Conservation (phyloP, 441 rosid species). For the Mallotus japonicus region DNA sequence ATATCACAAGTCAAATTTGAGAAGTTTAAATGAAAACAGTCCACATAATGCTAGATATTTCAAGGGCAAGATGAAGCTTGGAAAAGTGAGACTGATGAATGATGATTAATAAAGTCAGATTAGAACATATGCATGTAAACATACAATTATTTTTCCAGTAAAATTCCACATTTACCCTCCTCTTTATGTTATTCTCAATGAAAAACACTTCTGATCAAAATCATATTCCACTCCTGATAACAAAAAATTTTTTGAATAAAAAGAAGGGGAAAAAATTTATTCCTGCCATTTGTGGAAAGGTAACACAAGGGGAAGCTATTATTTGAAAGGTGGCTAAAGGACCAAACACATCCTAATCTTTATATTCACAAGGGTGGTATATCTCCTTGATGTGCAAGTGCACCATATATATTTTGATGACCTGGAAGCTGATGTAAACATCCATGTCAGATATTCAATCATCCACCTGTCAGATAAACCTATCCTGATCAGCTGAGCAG, state of each 20-base stretch:
- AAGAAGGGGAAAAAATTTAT: neutral
- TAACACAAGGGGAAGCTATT: neutral
- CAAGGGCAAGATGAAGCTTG: too few relatives aligned
- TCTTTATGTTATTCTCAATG: neutral
- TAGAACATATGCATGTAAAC: too few relatives aligned
- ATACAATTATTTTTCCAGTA: neutral
- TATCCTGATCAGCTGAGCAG: slow-evolving; percentile 37
- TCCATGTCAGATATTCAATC: neutral
- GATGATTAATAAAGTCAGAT: too few relatives aligned
- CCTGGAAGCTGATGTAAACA: slow-evolving; percentile 2
- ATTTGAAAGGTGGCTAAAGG: neutral
- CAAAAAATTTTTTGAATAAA: neutral
- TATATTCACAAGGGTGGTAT: neutral
- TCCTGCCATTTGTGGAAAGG: neutral
- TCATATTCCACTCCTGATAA: neutral
- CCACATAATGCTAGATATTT: too few relatives aligned
- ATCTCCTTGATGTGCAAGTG: neutral
- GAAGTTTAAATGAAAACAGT: too few relatives aligned
- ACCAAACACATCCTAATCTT: neutral
- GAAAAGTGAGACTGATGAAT: too few relatives aligned
- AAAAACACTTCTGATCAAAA: neutral
- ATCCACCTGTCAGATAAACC: slow-evolving; percentile 33
- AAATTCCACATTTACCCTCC: neutral
- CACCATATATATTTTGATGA: neutral
- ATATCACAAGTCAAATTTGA: too few relatives aligned